Conservation (phyloP, 2,329 filamentous ascomycete genomes). For the Stenocarpella maydis region DNA sequence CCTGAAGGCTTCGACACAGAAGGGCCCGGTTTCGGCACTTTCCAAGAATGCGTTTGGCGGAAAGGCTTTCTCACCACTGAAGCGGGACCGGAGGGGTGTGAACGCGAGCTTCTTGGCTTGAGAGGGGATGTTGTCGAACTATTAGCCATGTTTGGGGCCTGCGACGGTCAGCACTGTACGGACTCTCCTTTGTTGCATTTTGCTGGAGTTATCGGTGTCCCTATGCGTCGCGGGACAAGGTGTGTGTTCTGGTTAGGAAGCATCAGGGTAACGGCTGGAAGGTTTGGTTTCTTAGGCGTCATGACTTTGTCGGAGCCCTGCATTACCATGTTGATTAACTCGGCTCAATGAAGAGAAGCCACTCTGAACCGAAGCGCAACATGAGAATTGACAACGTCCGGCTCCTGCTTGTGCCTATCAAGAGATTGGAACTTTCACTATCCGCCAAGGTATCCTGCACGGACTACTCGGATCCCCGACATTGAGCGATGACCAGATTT, state of each 20-base stretch:
- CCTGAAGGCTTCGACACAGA: conserved; percentile 33
- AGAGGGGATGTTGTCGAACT: conserved; percentile 25
- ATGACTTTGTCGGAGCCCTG: neutral
- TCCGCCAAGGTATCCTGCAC: too few species aligned
- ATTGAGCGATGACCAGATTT: neutral
- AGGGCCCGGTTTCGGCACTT: conserved; percentile 37
- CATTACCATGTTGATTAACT: neutral
- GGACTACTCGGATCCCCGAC: too few species aligned
- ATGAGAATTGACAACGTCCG: neutral
- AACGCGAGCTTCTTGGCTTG: conserved; percentile 67
- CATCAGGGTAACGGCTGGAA: conserved; percentile 4
- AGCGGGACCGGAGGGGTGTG: conserved; percentile 71
- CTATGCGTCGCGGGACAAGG: neutral
- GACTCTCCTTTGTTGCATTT: conserved; percentile 27
- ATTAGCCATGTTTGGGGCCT: neutral
- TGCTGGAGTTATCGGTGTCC: conserved; percentile 20
- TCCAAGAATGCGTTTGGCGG: conserved; percentile 59
- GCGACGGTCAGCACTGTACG: neutral
- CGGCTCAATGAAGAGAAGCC: conserved; percentile 7
- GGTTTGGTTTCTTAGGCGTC: neutral
- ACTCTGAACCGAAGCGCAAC: neutral
- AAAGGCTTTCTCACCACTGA: conserved; percentile 73
- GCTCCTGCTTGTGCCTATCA: neutral
- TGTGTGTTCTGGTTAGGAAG: conserved; percentile 26
- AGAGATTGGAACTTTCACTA: neutral